Evolutionary conservation across 225 moss, liverwort and hornwort genomes (phyloP).

Genomic region (Ulota crispa): DNA sequence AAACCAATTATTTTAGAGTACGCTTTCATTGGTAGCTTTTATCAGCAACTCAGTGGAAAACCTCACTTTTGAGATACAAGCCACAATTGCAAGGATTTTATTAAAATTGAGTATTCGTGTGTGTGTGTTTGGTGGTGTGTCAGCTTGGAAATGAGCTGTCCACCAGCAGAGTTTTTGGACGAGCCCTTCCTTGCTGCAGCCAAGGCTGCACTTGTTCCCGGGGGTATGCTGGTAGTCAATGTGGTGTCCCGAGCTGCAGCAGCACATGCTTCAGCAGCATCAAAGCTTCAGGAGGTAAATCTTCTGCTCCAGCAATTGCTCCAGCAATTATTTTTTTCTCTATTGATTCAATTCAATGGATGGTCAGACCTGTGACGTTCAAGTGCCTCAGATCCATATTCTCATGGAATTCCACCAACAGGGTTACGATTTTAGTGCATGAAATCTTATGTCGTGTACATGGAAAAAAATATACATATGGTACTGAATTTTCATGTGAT

Average conservation of each 20-base stretch:
- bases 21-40: background rate
- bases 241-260: conserved; percentile 76
- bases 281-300: conserved; percentile 63
- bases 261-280: conserved; percentile 55
- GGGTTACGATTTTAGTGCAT: background rate
- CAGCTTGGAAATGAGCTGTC: conserved; percentile 97
- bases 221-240: conserved; percentile 77
- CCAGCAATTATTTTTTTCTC: background rate
- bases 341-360: background rate
- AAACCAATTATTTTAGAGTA: background rate
- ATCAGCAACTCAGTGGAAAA: background rate
- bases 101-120: background rate
- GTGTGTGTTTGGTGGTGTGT: background rate
- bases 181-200: conserved; percentile 75
- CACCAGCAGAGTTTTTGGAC: conserved; percentile 78
- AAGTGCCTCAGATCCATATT: background rate
- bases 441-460: too few relatives aligned
- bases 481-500: background rate
- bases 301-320: background rate
- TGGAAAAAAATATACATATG: background rate
- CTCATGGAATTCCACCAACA: background rate
- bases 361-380: background rate
- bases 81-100: background rate
- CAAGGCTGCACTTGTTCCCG: conserved; percentile 63
- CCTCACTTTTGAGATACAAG: background rate